Percentiles rank a stretch among this genome's conserved stretches.
These are phyloP conservation scores for Centella asiatica DNA, from an alignment of 129 eudicot genomes.

Conservation along the genomic window DNA sequence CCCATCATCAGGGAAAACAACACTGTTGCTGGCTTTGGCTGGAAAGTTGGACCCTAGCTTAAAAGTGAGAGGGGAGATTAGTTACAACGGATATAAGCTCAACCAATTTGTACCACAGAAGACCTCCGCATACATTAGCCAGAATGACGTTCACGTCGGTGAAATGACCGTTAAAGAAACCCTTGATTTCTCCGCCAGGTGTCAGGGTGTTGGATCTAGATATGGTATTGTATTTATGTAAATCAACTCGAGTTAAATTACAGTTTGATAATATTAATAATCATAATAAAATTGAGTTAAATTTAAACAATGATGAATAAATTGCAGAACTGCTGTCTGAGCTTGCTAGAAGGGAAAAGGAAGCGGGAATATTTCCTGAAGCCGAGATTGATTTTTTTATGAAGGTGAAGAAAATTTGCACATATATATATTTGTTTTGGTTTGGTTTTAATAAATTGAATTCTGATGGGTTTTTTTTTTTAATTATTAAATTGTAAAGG, in stretches of 20 bases:
- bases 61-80: conserved; percentile 64
- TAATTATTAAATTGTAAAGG: conserved; percentile 35
- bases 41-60: conserved; percentile 75
- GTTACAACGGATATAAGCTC: conserved; percentile 75
- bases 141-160: conserved; percentile 79
- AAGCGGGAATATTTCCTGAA: conserved; percentile 71
- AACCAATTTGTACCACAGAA: conserved; percentile 73
- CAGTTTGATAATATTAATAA: neutral
- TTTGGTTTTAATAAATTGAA: too few species aligned
- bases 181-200: conserved; percentile 75
- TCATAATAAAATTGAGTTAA: neutral
- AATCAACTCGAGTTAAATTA: neutral
- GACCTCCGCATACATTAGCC: conserved; percentile 81
- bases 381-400: conserved; percentile 93
- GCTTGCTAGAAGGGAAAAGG: conserved; percentile 86
- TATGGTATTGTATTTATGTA: conserved; percentile 39
- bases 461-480: neutral
- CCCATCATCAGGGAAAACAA: conserved; percentile 99
- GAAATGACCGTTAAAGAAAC: conserved; percentile 87
- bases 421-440: too few species aligned
- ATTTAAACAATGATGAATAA: neutral
- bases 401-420: too few species aligned
- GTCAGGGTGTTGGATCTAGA: conserved; percentile 85
- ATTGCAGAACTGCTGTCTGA: conserved; percentile 58
- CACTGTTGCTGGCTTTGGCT: conserved; percentile 89